phyloP scores from a whole-genome alignment of 495 filamentous ascomycete genomes.

The Acidomyces sp. region DNA sequence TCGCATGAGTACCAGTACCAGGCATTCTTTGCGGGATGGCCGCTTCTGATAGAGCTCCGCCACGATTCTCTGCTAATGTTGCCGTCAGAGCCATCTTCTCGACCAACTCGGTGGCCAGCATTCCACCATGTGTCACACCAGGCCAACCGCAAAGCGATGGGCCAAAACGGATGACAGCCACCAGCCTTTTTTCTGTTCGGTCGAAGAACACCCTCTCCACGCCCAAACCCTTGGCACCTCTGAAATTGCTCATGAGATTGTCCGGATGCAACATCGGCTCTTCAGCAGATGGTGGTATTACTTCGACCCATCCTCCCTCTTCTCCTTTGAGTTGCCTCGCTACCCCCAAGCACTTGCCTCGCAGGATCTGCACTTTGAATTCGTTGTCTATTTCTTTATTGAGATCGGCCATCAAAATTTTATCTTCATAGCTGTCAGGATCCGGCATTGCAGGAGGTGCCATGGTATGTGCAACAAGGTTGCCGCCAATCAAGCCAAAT shows the following conservation, averaged over 20 bases:
- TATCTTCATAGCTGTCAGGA: constrained; percentile 23
- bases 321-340: constrained; percentile 15
- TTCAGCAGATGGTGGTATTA: constrained; percentile 1
- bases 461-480: constrained; percentile 13
- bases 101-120: constrained; percentile 57
- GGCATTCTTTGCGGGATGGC: constrained; percentile 17
- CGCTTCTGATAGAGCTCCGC: constrained; percentile 1
- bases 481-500: constrained; percentile 13
- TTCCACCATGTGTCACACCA: constrained; percentile 63
- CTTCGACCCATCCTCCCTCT: constrained; percentile 21
- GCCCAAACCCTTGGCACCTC: constrained; percentile 23
- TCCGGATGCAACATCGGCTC: not conserved
- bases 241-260: constrained; percentile 12
- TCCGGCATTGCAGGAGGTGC: constrained; percentile 21
- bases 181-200: constrained; percentile 32
- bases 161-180: constrained; percentile 53
- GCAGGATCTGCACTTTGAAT: constrained; percentile 24
- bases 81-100: constrained; percentile 48
- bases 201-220: constrained; percentile 37
- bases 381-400: constrained; percentile 23
- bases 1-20: constrained; percentile 17
- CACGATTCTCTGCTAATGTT: constrained; percentile 1
- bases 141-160: constrained; percentile 55
- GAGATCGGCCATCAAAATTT: constrained; percentile 18
- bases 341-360: constrained; percentile 17